These are phyloP conservation scores for Macrotyloma uniflorum DNA, from an alignment of 306 rosid genomes.

Conservation along the genomic window DNA sequence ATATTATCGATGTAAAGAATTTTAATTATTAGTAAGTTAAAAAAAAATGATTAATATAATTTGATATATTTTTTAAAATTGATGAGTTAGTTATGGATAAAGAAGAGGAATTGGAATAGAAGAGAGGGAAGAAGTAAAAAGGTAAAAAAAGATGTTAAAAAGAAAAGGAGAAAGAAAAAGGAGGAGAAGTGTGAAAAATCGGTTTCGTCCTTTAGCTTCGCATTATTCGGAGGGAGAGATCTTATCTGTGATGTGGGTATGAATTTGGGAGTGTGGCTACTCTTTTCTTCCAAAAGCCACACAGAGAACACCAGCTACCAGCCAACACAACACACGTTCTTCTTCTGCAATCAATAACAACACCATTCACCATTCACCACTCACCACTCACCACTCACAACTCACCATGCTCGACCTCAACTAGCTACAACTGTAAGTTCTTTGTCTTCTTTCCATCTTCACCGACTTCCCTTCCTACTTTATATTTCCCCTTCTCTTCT, in stretches of 20 bases:
- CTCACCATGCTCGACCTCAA: background rate
- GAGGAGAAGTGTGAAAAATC: conserved; percentile 34
- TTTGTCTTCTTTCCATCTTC: background rate
- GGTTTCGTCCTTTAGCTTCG: conserved; percentile 50
- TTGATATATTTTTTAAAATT: no score
- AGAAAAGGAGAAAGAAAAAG: no score
- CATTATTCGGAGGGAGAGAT: conserved; percentile 49
- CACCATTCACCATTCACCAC: no score
- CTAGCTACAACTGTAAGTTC: conserved; percentile 13
- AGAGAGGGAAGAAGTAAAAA: no score
- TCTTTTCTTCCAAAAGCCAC: conserved; percentile 15
- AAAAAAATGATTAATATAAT: no score
- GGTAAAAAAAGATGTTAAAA: no score
- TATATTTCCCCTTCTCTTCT: background rate
- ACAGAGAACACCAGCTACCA: background rate
- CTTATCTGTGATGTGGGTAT: conserved; percentile 38
- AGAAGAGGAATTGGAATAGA: no score
- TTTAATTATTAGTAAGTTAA: no score
- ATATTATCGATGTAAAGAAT: no score
- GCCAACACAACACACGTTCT: conserved; percentile 28
- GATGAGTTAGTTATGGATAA: no score
- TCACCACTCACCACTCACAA: no score
- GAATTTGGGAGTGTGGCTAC: background rate
- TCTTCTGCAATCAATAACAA: no score
- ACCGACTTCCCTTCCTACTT: background rate